These are phyloP conservation scores for Puccinia hordei DNA, from an alignment of 1,284 basidiomycete species.

Conservation along the genomic window DNA sequence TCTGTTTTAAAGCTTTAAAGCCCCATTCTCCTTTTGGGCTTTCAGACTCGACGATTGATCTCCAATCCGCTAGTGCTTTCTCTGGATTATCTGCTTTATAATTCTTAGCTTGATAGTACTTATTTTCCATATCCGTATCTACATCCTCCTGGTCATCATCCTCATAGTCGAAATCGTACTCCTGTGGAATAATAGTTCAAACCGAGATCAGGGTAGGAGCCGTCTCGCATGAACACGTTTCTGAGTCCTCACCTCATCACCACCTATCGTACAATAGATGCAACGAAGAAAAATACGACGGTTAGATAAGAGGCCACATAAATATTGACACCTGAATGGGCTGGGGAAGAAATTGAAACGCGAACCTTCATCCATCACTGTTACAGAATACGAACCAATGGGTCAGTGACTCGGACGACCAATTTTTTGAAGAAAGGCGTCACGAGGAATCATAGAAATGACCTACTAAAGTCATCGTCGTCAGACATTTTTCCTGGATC, in stretches of 20 bases:
- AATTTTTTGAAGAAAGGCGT: no score
- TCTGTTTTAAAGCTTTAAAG: constrained; percentile 98
- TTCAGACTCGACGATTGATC: constrained; percentile 82
- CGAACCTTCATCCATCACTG: constrained; percentile 51
- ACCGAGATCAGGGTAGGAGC: not conserved
- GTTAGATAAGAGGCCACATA: not conserved
- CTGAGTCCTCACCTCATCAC: constrained; percentile 20
- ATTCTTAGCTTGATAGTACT: constrained; percentile 95
- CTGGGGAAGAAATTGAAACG: not conserved
- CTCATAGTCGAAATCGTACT: constrained; percentile 96
- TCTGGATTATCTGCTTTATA: constrained; percentile 90
- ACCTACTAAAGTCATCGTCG: constrained; percentile 49
- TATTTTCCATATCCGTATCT: constrained; percentile 92
- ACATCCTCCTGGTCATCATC: constrained; percentile 79
- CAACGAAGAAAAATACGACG: not conserved
- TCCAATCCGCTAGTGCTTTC: constrained; percentile 82
- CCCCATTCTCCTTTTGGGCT: constrained; percentile 94
- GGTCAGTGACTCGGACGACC: not conserved
- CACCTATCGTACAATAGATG: not conserved
- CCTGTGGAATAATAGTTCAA: constrained; percentile 63
- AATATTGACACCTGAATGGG: not conserved
- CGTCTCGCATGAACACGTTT: not conserved
- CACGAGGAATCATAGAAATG: not conserved
- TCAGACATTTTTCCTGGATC: constrained; percentile 45
- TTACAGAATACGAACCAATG: not conserved